Conservation (phyloP, 78 protist genomes). For the Acrasis kona region DNA sequence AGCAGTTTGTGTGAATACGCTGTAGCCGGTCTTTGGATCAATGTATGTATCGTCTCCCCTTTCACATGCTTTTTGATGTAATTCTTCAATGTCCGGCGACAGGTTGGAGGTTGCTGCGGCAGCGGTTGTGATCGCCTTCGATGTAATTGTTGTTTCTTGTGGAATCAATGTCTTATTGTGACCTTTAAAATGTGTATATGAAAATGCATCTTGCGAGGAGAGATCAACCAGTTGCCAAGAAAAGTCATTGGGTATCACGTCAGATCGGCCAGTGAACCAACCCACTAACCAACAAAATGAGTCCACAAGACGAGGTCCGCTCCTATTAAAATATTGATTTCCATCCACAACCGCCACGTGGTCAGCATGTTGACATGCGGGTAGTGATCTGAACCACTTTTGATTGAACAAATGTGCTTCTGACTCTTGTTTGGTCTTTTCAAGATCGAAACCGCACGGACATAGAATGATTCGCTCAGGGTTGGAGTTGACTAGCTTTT, state of each 20-base stretch:
- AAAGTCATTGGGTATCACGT: no score
- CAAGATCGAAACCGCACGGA: conserved; percentile 25
- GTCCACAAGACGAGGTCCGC: conserved; percentile 38
- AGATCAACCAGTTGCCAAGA: no score
- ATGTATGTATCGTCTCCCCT: conserved; percentile 10
- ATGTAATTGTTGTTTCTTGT: no score
- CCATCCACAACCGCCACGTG: conserved; percentile 40
- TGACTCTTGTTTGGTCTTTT: background rate
- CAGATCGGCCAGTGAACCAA: no score
- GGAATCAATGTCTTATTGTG: no score
- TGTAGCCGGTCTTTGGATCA: conserved; percentile 36
- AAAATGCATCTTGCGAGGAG: no score
- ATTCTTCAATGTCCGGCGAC: background rate
- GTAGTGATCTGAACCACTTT: conserved; percentile 4
- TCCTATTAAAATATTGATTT: conserved; percentile 30
- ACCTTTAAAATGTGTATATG: no score
- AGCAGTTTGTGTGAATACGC: conserved; percentile 27
- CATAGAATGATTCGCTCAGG: conserved; percentile 18
- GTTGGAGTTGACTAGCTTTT: background rate
- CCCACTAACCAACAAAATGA: conserved; percentile 30
- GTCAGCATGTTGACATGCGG: conserved; percentile 1
- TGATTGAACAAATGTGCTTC: no score
- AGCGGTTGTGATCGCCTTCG: no score
- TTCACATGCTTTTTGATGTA: conserved; percentile 5
- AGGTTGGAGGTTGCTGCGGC: no score